Base-by-base conservation (phyloP, 2,329 filamentous ascomycete species). In the Tolypocladium capitatum region DNA sequence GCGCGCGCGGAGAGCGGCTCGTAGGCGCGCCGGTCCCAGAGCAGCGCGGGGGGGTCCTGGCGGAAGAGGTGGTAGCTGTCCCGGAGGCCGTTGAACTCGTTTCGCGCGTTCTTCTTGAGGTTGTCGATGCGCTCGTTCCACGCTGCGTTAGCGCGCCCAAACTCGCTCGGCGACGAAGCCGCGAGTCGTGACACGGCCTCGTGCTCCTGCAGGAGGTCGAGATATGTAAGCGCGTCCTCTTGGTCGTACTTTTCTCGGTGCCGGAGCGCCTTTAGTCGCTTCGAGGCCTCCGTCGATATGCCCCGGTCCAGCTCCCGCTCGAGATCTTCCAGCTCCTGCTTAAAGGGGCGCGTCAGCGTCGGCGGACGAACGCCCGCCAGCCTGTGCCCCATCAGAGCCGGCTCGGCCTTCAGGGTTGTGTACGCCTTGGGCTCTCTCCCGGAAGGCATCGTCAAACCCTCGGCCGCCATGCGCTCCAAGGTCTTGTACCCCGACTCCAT, bases 21-120 rank as follows among this genome's bases (percentile, higher is more conserved):
- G 56, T 78, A 80, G 2, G 70, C 66, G 16, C 89, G 80, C 1
- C 75, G 72, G 62, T 94, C 87, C 79, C 82, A 90, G 27, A 71
- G 56, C 4, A 91, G 62, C 1, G 73, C 56, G 0, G 79, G 75
- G 1, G 72, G 68, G 0, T 69, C 55, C 61, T 73, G 68, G 45
- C 66, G 60, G 56, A 74, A 69, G 16, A 74, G 53, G 52, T 76
- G 74, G 41, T 72, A 60, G 57, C 81, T 78, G 55, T 85, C 80
- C 30, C 69, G 66, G 43, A 65, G 56, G 30, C 65, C 60, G 21
- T 58, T 49, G 55, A 70, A 71, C 47, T 69, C 64, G 31, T 60
- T 59, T 27, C 56, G 53, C 10, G 55, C 49, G 55, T 60, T 63
- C 48, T 61, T 62, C 47, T 64, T 60, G 35, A 67, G 49, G 31